Evolutionary conservation across 2,329 filamentous ascomycete species (phyloP).

Genomic region (Aspergillus versicolor): DNA sequence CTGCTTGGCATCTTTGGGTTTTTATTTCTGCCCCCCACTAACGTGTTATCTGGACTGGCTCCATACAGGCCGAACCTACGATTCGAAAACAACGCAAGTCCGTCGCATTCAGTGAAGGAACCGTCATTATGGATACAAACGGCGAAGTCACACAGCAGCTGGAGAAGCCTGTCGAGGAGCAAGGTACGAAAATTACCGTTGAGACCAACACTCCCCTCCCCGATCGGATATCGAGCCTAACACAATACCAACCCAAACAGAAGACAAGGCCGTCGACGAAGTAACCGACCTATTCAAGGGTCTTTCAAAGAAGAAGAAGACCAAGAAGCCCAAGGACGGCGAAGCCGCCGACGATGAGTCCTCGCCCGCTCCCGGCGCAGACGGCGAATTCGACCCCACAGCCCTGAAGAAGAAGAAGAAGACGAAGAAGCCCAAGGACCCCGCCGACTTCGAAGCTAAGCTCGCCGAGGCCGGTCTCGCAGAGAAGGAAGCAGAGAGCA

Average conservation of each 20-base stretch:
- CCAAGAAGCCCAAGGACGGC: constrained; percentile 58
- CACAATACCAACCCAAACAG: constrained; percentile 24
- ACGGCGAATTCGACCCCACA: constrained; percentile 63
- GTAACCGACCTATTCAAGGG: constrained; percentile 67
- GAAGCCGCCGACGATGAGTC: constrained; percentile 52
- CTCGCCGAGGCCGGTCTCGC: constrained; percentile 60
- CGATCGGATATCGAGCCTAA: background rate
- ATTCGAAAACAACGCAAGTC: constrained; percentile 83
- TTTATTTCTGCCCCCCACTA: constrained; percentile 21
- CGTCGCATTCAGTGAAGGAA: constrained; percentile 86
- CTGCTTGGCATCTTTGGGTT: constrained; percentile 5
- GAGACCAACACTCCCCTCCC: background rate
- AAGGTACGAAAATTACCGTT: constrained; percentile 24
- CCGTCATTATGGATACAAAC: constrained; percentile 84
- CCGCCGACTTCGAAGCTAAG: constrained; percentile 67
- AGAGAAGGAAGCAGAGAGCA: constrained; percentile 57
- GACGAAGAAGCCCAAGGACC: constrained; percentile 54
- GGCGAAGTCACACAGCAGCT: constrained; percentile 76
- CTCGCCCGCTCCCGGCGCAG: constrained; percentile 48
- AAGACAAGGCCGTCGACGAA: constrained; percentile 62
- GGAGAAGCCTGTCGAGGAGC: constrained; percentile 61
- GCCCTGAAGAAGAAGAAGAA: constrained; percentile 79
- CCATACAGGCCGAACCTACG: constrained; percentile 42
- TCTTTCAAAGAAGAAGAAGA: constrained; percentile 74
- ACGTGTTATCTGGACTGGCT: constrained; percentile 23